Evolutionary conservation across 2,329 filamentous ascomycete species (phyloP), one percentile per base, ranked within the genome.

Genomic region (Chaetomium globosum): DNA sequence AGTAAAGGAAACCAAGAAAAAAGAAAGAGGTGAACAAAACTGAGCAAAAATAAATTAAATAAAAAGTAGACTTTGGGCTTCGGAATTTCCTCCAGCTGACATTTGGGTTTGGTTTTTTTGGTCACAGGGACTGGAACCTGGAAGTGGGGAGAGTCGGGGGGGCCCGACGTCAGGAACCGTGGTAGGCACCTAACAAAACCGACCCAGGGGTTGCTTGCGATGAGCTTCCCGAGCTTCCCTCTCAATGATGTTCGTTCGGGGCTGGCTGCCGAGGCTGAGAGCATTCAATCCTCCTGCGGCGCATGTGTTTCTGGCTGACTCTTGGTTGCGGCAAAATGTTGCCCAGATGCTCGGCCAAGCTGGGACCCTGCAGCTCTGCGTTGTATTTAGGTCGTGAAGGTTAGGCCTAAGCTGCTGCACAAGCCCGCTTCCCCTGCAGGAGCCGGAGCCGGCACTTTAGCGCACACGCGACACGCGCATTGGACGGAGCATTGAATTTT

Each of bases 391-490:
- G 28, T 2, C 19, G 26, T 26, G 26, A 26, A 26, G 26, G 26
- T 23, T 4, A 36, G 43, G 26, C 9, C 16, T 23, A 12, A 39
- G 46, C 9, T 52, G 59, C 36, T 46, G 59, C 59, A 61, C 33
- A 43, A 19, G 39, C 39, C 16, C 39, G 26, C 30, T 51, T 53
- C 52, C 8, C 23, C 36, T 53, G 59, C 51, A 61, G 51, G 36
- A 43, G 30, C 23, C 16, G 16, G 21, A 30, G 30, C 23, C 13
- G 16, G 21, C 48, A 19, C 49, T 19, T 23, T 6, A 19, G 26
- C 26, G 16, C 31, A 23, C 52, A 62, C 52, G 52, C 52, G 59
- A 62, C 52, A n/a, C 52, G 52, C 49, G 59, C 59, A 56, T 51
- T 48, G 59, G 9, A 33, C 33, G 59, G 9, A 33, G 26, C 39